A percentile compares a stretch with the other conserved stretches of the same genome.
Evolutionary conservation across 768 basidiomycete species (phyloP).

Genomic region (Russula lepida): DNA sequence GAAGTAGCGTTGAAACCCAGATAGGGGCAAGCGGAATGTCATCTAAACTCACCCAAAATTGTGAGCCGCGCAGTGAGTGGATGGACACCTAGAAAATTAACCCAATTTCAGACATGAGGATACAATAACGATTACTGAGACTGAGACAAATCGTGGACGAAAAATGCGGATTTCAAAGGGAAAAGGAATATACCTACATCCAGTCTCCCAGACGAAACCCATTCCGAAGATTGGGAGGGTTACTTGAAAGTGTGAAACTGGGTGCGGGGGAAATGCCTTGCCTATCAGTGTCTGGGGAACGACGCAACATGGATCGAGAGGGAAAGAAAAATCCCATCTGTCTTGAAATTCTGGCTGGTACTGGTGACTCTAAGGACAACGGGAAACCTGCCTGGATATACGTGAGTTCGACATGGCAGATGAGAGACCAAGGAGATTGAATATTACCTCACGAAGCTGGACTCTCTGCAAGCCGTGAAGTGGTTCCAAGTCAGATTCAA

Average conservation of each 20-base stretch:
- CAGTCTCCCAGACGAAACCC: constrained; percentile 65
- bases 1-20: constrained; percentile 17
- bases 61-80: constrained; percentile 65
- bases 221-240: constrained; percentile 62
- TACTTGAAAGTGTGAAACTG: constrained; percentile 50
- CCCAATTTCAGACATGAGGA: constrained; percentile 1
- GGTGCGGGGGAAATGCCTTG: constrained; percentile 8
- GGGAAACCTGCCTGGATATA: constrained; percentile 1
- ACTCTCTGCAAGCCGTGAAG: constrained; percentile 47
- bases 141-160: constrained; percentile 12
- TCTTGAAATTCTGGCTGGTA: background rate
- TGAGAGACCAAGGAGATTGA: background rate
- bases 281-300: background rate
- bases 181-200: constrained; percentile 47
- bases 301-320: background rate
- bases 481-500: constrained; percentile 56
- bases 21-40: constrained; percentile 24
- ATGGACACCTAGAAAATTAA: constrained; percentile 44
- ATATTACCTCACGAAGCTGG: constrained; percentile 23
- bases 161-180: constrained; percentile 13
- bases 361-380: background rate
- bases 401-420: background rate
- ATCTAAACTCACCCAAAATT: constrained; percentile 68
- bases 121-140: background rate
- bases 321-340: background rate